Conservation (phyloP, 2,329 filamentous ascomycete species). For the Whalleya microplaca region DNA sequence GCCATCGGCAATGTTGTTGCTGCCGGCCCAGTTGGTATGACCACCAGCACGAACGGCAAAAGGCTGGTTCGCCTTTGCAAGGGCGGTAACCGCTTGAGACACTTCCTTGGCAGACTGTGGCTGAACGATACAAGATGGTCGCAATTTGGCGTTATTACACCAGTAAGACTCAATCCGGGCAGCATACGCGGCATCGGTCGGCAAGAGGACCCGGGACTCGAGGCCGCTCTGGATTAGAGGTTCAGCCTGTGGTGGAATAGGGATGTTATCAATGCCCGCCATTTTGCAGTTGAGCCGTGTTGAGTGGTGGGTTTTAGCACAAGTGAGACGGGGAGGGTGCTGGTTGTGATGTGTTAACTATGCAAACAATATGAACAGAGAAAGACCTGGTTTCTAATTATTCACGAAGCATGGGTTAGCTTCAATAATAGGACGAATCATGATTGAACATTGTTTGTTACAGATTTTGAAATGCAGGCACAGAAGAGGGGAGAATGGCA, state of each 20-base stretch:
- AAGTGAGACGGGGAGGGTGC: too few relatives aligned
- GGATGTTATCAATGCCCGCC: too few relatives aligned
- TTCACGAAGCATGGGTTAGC: too few relatives aligned
- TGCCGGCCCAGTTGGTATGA: slow-evolving; percentile 44
- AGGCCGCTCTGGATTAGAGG: slow-evolving; percentile 5
- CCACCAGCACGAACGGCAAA: slow-evolving; percentile 51
- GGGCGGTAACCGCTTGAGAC: not conserved
- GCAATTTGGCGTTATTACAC: slow-evolving; percentile 9
- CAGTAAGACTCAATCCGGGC: slow-evolving; percentile 10
- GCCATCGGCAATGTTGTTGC: slow-evolving; percentile 45
- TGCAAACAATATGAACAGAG: too few relatives aligned
- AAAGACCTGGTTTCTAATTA: too few relatives aligned
- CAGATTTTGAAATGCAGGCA: too few relatives aligned
- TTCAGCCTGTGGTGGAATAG: not conserved
- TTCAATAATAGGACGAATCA: too few relatives aligned
- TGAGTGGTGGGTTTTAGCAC: too few relatives aligned
- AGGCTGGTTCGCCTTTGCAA: not conserved
- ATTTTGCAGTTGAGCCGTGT: too few relatives aligned
- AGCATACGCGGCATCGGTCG: slow-evolving; percentile 3
- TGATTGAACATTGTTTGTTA: too few relatives aligned
- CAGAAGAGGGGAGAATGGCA: too few relatives aligned
- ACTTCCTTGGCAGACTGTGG: slow-evolving; percentile 5
- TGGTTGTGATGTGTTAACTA: too few relatives aligned
- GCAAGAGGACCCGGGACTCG: slow-evolving; percentile 4
- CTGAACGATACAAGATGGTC: slow-evolving; percentile 9